Evolutionary conservation across 257 asterid genomes (phyloP).

Genomic region (Anisodus acutangulus): DNA sequence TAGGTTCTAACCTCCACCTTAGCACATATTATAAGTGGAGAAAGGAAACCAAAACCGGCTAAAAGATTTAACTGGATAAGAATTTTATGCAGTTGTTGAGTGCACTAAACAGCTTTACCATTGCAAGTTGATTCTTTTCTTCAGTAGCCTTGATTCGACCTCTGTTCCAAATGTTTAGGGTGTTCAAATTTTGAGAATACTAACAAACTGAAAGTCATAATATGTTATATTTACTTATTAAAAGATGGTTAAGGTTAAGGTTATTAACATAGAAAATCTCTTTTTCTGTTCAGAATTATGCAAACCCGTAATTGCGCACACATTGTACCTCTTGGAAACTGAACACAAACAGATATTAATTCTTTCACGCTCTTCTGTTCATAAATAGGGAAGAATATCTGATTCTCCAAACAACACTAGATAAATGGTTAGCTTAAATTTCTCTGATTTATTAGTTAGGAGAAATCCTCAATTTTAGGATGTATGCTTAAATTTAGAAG

Average conservation of each 20-base stretch:
- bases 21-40: not conserved
- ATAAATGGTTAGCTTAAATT: not conserved
- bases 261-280: conserved; percentile 9
- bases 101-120: conserved; percentile 17
- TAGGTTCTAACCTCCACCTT: conserved; percentile 5
- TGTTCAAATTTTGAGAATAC: not conserved
- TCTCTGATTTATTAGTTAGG: not conserved
- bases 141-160: conserved; percentile 21
- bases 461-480: not conserved
- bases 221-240: not conserved
- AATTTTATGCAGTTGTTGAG: not conserved
- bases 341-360: not conserved
- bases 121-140: conserved; percentile 5
- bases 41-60: conserved; percentile 1
- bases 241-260: not conserved
- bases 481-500: not conserved
- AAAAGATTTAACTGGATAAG: not conserved
- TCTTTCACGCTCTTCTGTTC: not conserved
- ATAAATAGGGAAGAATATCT: conserved; percentile 11
- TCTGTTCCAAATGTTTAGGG: conserved; percentile 23
- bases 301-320: not conserved
- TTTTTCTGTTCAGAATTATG: not conserved
- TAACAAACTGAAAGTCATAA: conserved; percentile 16
- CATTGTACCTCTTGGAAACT: conserved; percentile 8
- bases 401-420: conserved; percentile 18